Base-by-base conservation (phyloP, 2,329 filamentous ascomycete genomes). In the Diaporthe vaccinii region DNA sequence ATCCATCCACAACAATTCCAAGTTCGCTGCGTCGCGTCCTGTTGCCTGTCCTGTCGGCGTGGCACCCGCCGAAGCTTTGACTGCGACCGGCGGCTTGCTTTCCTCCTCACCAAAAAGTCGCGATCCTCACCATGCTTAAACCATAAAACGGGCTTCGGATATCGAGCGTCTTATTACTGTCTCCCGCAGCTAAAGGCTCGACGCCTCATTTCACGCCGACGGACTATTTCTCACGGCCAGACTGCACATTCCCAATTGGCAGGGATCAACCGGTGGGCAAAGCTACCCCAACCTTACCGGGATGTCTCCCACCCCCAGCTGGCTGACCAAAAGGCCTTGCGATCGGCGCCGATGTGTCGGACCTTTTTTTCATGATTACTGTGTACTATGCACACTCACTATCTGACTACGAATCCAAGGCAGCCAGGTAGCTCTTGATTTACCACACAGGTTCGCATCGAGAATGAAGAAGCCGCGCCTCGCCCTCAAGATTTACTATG, bases 291-390 rank as follows among this genome's bases (percentile, higher is more conserved):
- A 68, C 31, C 31, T 53, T 53, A 39, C 65, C 36, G 44, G 59
- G 59, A 62, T 62, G 59, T 44, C n/a, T 44, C 59, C 36, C 59
- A 58, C 39, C 31, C 31, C 39, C 20, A 20, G 28, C 28, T 53
- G 31, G 49, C 65, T 68, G 65, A 39, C 22, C 41, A 39, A 39
- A 68, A 68, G 65, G 46, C 9, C 65, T 15, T 53, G 44, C 22
- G 65, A 68, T 68, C 65, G 65, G 65, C 65, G 65, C 65, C 34
- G 49, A 55, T 69, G 46, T 39, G 65, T 69, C 49, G 49, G 65
- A 69, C 65, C 65, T 69, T 69, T 68, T 49, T 17, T 6, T 22
- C 4, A 8, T 55, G 49, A 31, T 53, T 20, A 68, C 20, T 34
- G 25, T 22, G 36, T 20, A 44, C 34, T 31, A 51, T 68, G 46